These are phyloP conservation scores for Lotmaria passim DNA, from an alignment of 208 protist genomes.

Conservation along the genomic window DNA sequence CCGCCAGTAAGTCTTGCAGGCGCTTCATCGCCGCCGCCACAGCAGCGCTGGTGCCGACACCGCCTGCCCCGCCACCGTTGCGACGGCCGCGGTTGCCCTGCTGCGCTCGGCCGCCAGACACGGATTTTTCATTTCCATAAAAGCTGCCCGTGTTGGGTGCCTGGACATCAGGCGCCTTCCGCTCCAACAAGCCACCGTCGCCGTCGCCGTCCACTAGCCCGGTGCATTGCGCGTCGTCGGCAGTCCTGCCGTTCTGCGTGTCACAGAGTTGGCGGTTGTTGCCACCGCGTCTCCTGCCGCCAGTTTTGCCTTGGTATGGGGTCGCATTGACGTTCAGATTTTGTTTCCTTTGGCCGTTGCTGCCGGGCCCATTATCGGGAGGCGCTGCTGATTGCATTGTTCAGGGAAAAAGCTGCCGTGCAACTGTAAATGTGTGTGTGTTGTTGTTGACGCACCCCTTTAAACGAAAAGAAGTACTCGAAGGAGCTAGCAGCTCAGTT, in stretches of 20 bases:
- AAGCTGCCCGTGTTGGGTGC: constrained; percentile 33
- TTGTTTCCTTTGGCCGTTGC: not conserved
- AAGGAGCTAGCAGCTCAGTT: too few species aligned
- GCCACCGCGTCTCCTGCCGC: constrained; percentile 11
- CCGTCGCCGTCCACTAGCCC: not conserved
- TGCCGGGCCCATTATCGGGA: constrained; percentile 2
- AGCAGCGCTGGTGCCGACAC: constrained; percentile 31
- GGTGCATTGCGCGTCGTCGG: not conserved
- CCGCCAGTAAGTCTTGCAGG: constrained; percentile 43
- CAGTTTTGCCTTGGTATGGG: constrained; percentile 6
- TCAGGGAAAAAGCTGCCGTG: not conserved
- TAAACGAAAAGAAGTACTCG: too few species aligned
- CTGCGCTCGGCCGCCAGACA: constrained; percentile 13
- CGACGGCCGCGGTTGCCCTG: constrained; percentile 30
- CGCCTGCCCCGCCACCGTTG: constrained; percentile 8
- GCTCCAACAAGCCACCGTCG: constrained; percentile 3
- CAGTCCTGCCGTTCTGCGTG: not conserved
- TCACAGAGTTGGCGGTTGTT: constrained; percentile 1
- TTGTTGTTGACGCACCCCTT: too few species aligned
- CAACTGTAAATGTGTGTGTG: too few species aligned
- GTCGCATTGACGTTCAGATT: constrained; percentile 8
- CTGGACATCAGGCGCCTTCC: constrained; percentile 34
- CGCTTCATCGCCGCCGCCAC: constrained; percentile 42
- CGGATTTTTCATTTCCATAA: constrained; percentile 21
- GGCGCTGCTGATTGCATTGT: constrained; percentile 11